Percentiles rank a stretch among this genome's conserved stretches.
Conservation (phyloP, 495 filamentous ascomycete species). For the Alectoria sarmentosa region DNA sequence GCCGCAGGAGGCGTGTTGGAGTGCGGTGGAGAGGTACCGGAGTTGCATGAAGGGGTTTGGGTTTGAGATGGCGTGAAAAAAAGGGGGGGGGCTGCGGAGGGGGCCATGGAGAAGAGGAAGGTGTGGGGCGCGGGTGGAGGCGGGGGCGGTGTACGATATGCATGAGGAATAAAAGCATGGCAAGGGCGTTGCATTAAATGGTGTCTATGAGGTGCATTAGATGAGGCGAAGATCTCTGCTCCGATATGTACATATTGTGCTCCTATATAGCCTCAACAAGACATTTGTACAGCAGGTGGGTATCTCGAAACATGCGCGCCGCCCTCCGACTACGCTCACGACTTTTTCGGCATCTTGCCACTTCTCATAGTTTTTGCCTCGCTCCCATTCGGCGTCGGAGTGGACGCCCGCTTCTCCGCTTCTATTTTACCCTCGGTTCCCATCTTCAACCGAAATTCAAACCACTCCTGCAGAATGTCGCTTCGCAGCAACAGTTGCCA, state of each 20-base stretch:
- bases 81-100: too few relatives aligned
- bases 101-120: too few relatives aligned
- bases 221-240: background rate
- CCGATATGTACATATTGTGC: background rate
- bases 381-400: constrained; percentile 6
- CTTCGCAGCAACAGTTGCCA: constrained; percentile 62
- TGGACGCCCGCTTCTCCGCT: background rate
- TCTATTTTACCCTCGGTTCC: background rate
- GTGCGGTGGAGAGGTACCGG: constrained; percentile 77
- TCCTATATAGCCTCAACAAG: background rate
- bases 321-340: background rate
- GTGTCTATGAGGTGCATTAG: background rate
- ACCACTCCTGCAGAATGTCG: constrained; percentile 26
- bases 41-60: constrained; percentile 91
- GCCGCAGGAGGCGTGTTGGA: constrained; percentile 70
- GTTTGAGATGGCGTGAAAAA: constrained; percentile 64
- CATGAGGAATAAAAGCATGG: constrained; percentile 6
- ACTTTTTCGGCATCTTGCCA: constrained; percentile 11
- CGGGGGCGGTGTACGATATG: background rate
- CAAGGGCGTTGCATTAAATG: constrained; percentile 9
- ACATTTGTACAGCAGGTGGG: background rate
- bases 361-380: constrained; percentile 9
- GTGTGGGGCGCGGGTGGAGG: background rate
- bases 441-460: constrained; percentile 22
- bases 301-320: constrained; percentile 6